phyloP scores from a whole-genome alignment of 306 rosid genomes.

The Malus sylvestris region DNA sequence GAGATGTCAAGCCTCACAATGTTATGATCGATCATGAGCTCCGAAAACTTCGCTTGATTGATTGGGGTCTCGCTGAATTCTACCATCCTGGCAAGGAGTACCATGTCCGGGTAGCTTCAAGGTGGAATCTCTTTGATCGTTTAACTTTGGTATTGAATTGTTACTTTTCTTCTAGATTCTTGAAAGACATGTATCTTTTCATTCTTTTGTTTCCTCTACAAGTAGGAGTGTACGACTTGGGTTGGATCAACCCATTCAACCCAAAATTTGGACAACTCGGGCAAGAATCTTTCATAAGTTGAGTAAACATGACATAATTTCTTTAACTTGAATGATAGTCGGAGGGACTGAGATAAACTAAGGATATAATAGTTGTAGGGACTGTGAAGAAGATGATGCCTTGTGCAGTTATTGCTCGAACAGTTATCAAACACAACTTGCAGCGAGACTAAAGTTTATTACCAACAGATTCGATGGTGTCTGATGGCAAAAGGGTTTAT shows the following conservation, averaged over 20 bases:
- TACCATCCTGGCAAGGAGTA: constrained; percentile 48
- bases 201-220: not conserved
- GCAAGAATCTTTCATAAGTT: not conserved
- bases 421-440: not conserved
- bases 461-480: not conserved
- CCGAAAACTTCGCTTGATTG: constrained; percentile 42
- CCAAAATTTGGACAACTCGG: not conserved
- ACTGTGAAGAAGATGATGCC: not conserved
- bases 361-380: not conserved
- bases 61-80: constrained; percentile 49
- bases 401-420: not conserved
- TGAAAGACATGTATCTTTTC: not conserved
- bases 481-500: not conserved
- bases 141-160: not conserved
- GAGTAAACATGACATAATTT: not conserved
- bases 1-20: constrained; percentile 48
- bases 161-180: not conserved
- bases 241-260: not conserved
- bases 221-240: not conserved
- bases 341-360: not conserved
- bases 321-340: not conserved
- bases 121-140: constrained; percentile 9
- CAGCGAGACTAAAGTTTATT: not conserved
- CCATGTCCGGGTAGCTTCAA: constrained; percentile 46
- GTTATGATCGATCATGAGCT: constrained; percentile 47